A percentile compares a stretch with the other conserved stretches of the same genome.
Evolutionary conservation across 306 rosid genomes (phyloP).

Genomic region (Malus sylvestris): DNA sequence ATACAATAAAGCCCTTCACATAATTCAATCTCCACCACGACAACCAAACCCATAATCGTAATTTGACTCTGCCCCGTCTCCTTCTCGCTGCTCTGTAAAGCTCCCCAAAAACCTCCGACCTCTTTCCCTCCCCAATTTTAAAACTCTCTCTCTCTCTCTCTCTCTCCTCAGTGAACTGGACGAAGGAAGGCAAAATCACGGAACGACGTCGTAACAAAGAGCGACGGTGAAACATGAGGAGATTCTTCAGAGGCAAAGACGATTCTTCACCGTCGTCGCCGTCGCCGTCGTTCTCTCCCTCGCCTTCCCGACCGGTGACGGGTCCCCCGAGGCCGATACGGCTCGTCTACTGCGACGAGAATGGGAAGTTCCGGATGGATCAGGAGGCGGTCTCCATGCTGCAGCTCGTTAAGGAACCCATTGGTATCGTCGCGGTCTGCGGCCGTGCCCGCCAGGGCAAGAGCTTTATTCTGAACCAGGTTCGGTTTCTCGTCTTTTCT

Average conservation of each 20-base stretch:
- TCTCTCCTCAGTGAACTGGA: neutral
- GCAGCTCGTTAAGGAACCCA: slow-evolving; percentile 88
- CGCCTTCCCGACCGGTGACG: slow-evolving; percentile 39
- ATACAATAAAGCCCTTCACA: slow-evolving; percentile 12
- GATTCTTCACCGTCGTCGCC: slow-evolving; percentile 36
- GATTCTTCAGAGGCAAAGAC: slow-evolving; percentile 37
- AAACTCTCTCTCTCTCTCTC: slow-evolving; percentile 18
- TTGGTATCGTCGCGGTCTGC: slow-evolving; percentile 87
- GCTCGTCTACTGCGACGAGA: slow-evolving; percentile 74
- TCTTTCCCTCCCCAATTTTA: slow-evolving; percentile 56
- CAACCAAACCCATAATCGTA: neutral
- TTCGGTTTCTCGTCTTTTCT: neutral
- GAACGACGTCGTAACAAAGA: neutral
- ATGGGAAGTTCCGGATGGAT: slow-evolving; percentile 89
- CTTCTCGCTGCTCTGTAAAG: slow-evolving; percentile 4
- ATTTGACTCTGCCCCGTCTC: neutral
- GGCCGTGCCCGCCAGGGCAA: slow-evolving; percentile 98
- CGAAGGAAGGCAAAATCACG: neutral
- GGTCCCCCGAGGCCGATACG: slow-evolving; percentile 86
- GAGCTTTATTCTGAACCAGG: slow-evolving; percentile 87
- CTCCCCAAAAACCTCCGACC: neutral
- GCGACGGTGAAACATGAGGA: slow-evolving; percentile 27
- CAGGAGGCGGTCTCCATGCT: slow-evolving; percentile 88
- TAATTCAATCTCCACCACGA: neutral
- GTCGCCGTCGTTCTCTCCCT: slow-evolving; percentile 23